These are phyloP conservation scores for Ambrosia artemisiifolia DNA, from an alignment of 129 eudicot species.

Conservation along the genomic window DNA sequence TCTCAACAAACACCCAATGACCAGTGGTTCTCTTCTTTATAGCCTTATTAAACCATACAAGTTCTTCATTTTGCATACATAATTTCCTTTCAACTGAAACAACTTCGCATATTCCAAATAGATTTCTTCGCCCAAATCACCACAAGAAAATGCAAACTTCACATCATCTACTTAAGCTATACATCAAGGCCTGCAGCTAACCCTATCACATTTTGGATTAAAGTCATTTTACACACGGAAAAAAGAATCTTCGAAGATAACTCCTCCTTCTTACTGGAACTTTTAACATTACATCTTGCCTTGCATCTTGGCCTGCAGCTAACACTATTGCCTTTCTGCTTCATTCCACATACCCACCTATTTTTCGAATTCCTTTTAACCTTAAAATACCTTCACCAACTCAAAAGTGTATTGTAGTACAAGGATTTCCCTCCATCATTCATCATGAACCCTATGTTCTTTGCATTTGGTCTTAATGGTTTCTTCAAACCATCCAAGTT, in stretches of 20 bases:
- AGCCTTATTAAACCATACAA: constrained; percentile 1
- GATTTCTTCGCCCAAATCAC: background rate
- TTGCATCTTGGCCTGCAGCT: background rate
- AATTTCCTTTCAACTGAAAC: background rate
- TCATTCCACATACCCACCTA: background rate
- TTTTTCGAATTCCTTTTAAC: background rate
- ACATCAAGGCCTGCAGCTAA: background rate
- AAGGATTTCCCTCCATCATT: background rate
- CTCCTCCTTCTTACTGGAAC: background rate
- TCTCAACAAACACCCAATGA: no score
- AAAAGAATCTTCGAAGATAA: background rate
- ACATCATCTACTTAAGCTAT: background rate
- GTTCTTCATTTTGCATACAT: background rate
- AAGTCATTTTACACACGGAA: constrained; percentile 2
- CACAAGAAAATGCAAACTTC: constrained; percentile 1
- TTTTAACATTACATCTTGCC: background rate
- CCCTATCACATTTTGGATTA: background rate
- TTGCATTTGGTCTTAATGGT: background rate
- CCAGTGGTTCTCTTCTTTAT: no score
- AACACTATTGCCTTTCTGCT: background rate
- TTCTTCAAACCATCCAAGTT: background rate
- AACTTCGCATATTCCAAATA: background rate
- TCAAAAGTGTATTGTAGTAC: constrained; percentile 3
- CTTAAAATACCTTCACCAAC: background rate
- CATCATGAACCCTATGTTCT: constrained; percentile 1